Percentiles rank a stretch among this genome's conserved stretches.
Conservation (phyloP, 1,284 basidiomycete species). For the Ceratorhiza oryzae-sativae region DNA sequence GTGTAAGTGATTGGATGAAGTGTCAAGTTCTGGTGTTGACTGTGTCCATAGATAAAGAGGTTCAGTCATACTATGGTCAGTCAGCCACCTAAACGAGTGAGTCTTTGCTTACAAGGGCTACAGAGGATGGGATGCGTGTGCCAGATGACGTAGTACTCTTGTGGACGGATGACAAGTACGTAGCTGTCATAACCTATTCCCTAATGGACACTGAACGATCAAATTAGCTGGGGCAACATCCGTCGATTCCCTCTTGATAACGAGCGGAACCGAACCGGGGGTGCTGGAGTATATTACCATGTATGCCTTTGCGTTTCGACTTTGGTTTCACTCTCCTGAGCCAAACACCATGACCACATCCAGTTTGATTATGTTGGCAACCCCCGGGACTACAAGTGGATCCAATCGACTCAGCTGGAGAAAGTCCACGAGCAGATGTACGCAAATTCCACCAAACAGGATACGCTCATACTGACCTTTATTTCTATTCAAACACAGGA, state of each 20-base stretch:
- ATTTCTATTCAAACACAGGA: too few relatives aligned
- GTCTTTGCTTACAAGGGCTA: background rate
- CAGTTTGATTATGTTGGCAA: slow-evolving; percentile 58
- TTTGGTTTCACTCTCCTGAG: background rate
- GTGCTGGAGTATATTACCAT: slow-evolving; percentile 74
- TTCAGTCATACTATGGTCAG: slow-evolving; percentile 66
- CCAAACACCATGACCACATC: background rate
- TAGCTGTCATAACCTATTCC: background rate
- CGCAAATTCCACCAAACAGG: slow-evolving; percentile 43
- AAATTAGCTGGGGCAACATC: slow-evolving; percentile 63
- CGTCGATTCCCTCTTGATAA: slow-evolving; percentile 61
- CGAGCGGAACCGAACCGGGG: slow-evolving; percentile 65
- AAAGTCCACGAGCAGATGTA: slow-evolving; percentile 43
- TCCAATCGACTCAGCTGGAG: slow-evolving; percentile 43
- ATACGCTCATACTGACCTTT: slow-evolving; percentile 2
- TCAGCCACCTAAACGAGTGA: background rate
- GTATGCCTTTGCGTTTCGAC: slow-evolving; percentile 50
- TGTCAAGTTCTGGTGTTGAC: slow-evolving; percentile 43
- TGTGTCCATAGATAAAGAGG: slow-evolving; percentile 59
- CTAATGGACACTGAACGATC: background rate
- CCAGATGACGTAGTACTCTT: slow-evolving; percentile 58
- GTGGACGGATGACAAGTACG: slow-evolving; percentile 69
- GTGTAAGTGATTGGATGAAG: slow-evolving; percentile 52
- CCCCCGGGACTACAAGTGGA: slow-evolving; percentile 53
- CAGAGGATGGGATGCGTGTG: slow-evolving; percentile 43